Conservation (phyloP, 2,329 filamentous ascomycete species). For the Colletotrichum simmondsii region DNA sequence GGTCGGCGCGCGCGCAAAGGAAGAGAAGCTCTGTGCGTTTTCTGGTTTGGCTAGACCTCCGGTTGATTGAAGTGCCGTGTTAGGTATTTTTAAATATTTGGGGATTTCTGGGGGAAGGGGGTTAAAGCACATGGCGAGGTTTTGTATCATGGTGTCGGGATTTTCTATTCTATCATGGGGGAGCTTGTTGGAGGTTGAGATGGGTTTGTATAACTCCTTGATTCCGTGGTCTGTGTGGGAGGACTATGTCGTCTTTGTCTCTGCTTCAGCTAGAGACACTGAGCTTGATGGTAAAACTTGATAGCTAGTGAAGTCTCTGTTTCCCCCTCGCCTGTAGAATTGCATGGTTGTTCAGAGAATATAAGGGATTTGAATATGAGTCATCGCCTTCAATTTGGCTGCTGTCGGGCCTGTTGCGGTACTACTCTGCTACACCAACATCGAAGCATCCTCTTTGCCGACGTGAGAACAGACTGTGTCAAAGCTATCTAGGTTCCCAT, state of each 20-base stretch:
- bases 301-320: too few relatives aligned
- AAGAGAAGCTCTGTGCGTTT: neutral
- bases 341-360: neutral
- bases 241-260: neutral
- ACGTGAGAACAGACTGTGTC: neutral
- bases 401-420: too few relatives aligned
- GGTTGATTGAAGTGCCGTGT: neutral
- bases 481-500: too few relatives aligned
- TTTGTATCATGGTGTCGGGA: conserved; percentile 12
- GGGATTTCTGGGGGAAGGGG: neutral
- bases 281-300: neutral
- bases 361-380: neutral
- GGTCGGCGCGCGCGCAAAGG: neutral
- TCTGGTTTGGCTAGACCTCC: neutral
- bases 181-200: conserved; percentile 1
- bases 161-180: neutral
- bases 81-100: too few relatives aligned
- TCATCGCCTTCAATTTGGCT: neutral
- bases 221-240: neutral
- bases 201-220: neutral
- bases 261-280: neutral
- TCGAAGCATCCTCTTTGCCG: neutral
- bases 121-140: neutral
- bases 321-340: neutral
- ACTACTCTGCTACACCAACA: neutral